Conservation (phyloP, 495 filamentous ascomycete species). For the Penicillium herquei region DNA sequence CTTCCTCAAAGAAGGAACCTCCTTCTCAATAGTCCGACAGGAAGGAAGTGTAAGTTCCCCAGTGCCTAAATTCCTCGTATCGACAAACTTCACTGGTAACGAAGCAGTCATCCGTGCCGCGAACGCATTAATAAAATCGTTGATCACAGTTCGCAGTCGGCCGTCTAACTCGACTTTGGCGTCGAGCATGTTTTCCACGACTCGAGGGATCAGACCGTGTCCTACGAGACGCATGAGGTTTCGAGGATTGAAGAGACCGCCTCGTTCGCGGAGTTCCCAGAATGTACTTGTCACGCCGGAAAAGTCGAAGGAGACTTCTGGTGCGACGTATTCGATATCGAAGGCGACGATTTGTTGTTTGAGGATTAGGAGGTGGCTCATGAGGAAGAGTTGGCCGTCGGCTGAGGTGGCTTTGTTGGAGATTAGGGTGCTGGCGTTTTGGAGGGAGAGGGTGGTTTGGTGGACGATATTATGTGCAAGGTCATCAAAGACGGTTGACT, state of each 20-base stretch:
- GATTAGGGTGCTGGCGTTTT: slow-evolving; percentile 50
- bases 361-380: slow-evolving; percentile 86
- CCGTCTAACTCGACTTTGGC: slow-evolving; percentile 81
- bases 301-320: slow-evolving; percentile 74
- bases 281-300: slow-evolving; percentile 76
- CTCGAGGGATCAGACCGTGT: slow-evolving; percentile 56
- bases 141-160: slow-evolving; percentile 71
- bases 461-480: slow-evolving; percentile 76
- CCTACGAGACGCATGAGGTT: slow-evolving; percentile 59
- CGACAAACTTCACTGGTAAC: slow-evolving; percentile 43
- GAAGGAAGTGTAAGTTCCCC: slow-evolving; percentile 40
- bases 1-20: slow-evolving; percentile 51
- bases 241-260: slow-evolving; percentile 66
- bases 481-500: slow-evolving; percentile 74
- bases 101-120: slow-evolving; percentile 55
- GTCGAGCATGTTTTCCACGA: slow-evolving; percentile 69
- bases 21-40: slow-evolving; percentile 50
- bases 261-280: slow-evolving; percentile 67
- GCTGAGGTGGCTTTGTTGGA: slow-evolving; percentile 52
- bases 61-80: slow-evolving; percentile 35
- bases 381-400: slow-evolving; percentile 80
- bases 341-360: slow-evolving; percentile 91
- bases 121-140: slow-evolving; percentile 68
- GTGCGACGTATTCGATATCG: slow-evolving; percentile 83
- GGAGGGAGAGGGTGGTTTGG: slow-evolving; percentile 66